These are phyloP conservation scores for Daldinia sp. DNA, from an alignment of 2,329 filamentous ascomycete species.

Conservation along the genomic window DNA sequence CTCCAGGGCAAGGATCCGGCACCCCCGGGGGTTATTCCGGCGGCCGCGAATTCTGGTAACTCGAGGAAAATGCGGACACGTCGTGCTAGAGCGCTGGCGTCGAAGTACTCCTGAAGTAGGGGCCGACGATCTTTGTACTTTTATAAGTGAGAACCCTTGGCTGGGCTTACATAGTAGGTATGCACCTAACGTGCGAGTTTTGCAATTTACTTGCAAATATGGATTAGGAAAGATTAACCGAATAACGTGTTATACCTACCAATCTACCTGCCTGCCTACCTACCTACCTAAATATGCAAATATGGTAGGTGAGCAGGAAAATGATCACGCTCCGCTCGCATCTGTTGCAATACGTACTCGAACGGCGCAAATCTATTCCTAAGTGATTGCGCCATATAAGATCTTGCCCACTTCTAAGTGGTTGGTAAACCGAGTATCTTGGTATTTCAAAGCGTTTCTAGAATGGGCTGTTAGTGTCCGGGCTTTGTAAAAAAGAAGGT, in stretches of 20 bases:
- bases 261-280: too few relatives aligned
- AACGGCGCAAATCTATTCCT: not conserved
- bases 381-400: not conserved
- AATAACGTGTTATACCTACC: too few relatives aligned
- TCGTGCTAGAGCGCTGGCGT: not conserved
- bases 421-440: not conserved
- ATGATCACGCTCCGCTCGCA: not conserved
- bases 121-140: not conserved
- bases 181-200: not conserved
- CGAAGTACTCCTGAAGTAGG: not conserved
- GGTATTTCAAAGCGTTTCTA: not conserved
- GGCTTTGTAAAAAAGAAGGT: not conserved
- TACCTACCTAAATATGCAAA: not conserved
- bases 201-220: not conserved
- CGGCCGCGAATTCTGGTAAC: conserved; percentile 25
- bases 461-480: not conserved
- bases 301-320: not conserved
- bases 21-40: conserved; percentile 38
- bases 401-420: not conserved
- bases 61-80: conserved; percentile 12
- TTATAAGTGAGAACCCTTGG: not conserved
- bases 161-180: not conserved
- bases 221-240: not conserved
- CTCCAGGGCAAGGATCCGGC: conserved; percentile 43
- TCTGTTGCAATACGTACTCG: not conserved